phyloP scores from a whole-genome alignment of 148 eudicot species.

The Rheum nobile region DNA sequence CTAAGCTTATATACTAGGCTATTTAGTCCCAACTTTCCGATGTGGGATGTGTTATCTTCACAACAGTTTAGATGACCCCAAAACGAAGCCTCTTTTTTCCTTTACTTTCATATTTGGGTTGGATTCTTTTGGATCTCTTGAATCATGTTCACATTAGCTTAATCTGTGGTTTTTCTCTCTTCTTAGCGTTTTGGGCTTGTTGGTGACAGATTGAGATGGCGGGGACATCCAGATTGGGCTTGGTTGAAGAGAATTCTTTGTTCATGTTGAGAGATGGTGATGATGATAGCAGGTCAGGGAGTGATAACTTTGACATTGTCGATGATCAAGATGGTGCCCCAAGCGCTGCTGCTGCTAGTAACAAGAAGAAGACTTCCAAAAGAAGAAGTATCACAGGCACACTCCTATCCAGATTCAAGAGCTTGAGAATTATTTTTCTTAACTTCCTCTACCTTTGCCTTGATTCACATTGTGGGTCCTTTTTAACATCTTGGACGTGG shows the following conservation, averaged over 20 bases:
- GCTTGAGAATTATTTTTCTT: constrained; percentile 48
- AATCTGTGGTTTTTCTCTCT: not conserved
- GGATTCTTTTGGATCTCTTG: not conserved
- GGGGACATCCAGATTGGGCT: constrained; percentile 37
- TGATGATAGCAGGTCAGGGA: constrained; percentile 34
- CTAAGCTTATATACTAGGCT: no score
- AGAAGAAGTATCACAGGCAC: constrained; percentile 63
- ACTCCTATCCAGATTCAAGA: constrained; percentile 70
- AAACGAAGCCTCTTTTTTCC: not conserved
- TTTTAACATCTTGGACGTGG: no score
- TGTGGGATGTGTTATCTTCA: no score
- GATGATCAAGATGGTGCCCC: constrained; percentile 19
- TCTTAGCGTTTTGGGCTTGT: not conserved
- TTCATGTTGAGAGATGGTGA: constrained; percentile 26
- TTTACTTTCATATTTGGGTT: not conserved
- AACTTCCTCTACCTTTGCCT: not conserved
- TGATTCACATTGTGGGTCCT: not conserved
- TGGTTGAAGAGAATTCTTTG: constrained; percentile 18
- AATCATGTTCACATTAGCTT: not conserved
- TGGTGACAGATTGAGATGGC: constrained; percentile 38
- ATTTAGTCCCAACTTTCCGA: no score
- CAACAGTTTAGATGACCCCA: not conserved
- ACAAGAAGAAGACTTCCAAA: not conserved
- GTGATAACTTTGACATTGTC: constrained; percentile 46
- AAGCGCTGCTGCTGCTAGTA: constrained; percentile 9